phyloP scores from a whole-genome alignment of 2,329 filamentous ascomycete species.

The Xylaria sp. region DNA sequence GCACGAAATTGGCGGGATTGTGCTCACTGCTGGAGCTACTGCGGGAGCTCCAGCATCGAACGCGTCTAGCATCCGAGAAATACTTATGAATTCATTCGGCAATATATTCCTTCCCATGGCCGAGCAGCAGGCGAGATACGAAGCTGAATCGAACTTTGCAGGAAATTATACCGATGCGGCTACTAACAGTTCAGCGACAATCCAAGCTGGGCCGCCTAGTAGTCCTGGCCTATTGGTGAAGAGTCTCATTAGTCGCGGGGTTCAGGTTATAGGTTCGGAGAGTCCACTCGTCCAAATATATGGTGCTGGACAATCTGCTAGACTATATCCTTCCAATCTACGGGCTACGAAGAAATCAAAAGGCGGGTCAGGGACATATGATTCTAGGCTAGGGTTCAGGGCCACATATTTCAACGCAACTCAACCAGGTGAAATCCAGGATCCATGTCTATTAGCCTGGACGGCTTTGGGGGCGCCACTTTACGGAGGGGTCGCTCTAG shows the following conservation, averaged over 20 bases:
- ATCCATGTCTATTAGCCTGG: slow-evolving; percentile 35
- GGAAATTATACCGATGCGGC: slow-evolving; percentile 25
- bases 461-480: slow-evolving; percentile 31
- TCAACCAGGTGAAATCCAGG: slow-evolving; percentile 22
- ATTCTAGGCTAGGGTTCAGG: slow-evolving; percentile 34
- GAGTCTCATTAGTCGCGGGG: slow-evolving; percentile 24
- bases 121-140: slow-evolving; percentile 29
- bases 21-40: slow-evolving; percentile 33
- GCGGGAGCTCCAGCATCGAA: slow-evolving; percentile 20
- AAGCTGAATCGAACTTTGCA: slow-evolving; percentile 31
- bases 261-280: slow-evolving; percentile 31
- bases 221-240: slow-evolving; percentile 26
- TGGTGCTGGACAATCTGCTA: slow-evolving; percentile 26
- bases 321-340: slow-evolving; percentile 36
- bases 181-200: slow-evolving; percentile 33
- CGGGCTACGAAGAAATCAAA: slow-evolving; percentile 15
- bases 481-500: slow-evolving; percentile 32
- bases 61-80: slow-evolving; percentile 22
- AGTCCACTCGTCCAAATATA: slow-evolving; percentile 33
- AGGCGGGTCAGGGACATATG: slow-evolving; percentile 19
- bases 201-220: slow-evolving; percentile 6
- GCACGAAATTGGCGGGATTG: slow-evolving; percentile 38
- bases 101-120: slow-evolving; percentile 34
- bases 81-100: slow-evolving; percentile 32
- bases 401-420: slow-evolving; percentile 36